A percentile compares a stretch with the other conserved stretches of the same genome.
Evolutionary conservation across 2,329 filamentous ascomycete genomes (phyloP).

Genomic region (Zymoseptoria tritici): DNA sequence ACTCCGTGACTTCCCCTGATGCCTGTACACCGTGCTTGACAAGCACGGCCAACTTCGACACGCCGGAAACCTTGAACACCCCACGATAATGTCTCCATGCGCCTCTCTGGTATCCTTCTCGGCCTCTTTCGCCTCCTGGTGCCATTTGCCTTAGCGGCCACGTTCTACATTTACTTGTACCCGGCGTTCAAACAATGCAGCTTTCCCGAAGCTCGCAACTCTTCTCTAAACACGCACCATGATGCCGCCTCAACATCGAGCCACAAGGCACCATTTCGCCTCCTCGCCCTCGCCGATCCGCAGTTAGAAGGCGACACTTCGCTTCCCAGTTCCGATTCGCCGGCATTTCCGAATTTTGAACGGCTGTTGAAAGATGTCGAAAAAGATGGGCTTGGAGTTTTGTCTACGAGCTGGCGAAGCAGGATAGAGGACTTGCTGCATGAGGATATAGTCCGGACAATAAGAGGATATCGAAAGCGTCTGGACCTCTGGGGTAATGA

Average conservation of each 20-base stretch:
- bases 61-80: too few relatives aligned
- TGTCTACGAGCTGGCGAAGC: slow-evolving; percentile 2
- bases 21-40: too few relatives aligned
- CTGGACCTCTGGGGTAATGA: slow-evolving; percentile 91
- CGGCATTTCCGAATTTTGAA: slow-evolving; percentile 35
- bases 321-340: slow-evolving; percentile 51
- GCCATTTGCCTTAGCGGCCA: slow-evolving; percentile 61
- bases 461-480: slow-evolving; percentile 65
- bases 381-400: slow-evolving; percentile 2
- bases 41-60: neutral
- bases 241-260: slow-evolving; percentile 12
- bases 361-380: slow-evolving; percentile 11
- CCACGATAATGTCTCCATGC: slow-evolving; percentile 35
- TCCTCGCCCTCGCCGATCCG: slow-evolving; percentile 83
- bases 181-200: slow-evolving; percentile 72
- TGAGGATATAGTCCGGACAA: slow-evolving; percentile 59
- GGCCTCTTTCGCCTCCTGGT: slow-evolving; percentile 45
- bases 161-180: slow-evolving; percentile 79
- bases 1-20: neutral
- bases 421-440: slow-evolving; percentile 11
- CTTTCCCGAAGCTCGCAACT: slow-evolving; percentile 51
- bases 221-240: slow-evolving; percentile 10
- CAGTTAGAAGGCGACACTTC: slow-evolving; percentile 90
- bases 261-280: slow-evolving; percentile 64
- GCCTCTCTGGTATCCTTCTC: slow-evolving; percentile 40